Evolutionary conservation across 257 asterid species (phyloP), one percentile per base, ranked within the genome.

Genomic region (Capsicum chinense): DNA sequence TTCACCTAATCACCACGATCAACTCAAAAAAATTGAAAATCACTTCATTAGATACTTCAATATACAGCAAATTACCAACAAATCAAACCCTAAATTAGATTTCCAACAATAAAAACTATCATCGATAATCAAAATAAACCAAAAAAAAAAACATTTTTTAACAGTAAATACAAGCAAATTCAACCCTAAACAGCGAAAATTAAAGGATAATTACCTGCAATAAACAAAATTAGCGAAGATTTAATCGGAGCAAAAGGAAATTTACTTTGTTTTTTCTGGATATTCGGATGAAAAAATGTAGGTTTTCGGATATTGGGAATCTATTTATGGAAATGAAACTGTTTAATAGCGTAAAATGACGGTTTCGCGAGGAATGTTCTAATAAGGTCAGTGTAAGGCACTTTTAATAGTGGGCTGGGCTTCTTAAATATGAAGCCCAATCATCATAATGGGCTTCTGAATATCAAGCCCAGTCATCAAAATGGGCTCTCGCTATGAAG

Each of bases 311-410:
- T 19, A 74, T 50, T 10, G n/a, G 21, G 50, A 6, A 50, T 74
- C 50, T 3, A 12, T 33, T 33, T 13, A 14, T 26, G 33, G 33
- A 26, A 26, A 26, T 26, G 33, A 26, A 11, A 10, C 21, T 37
- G 48, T 15, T 67, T 67, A 67, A 13, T 6, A 35, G 50, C 19
- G 74, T 6, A 35, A 13, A 50, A 21, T 37, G 21, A 52, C 47
- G 15, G 19, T 13, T 76, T 76, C 47, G 63, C 62, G 62, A 76
- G 62, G 78, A 81, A 62, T 64, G 52, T 81, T 81, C 79, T 64
- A 81, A 79, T 81, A 81, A 35, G 63, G 59, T 14, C 56, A 56
- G 70, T 11, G 17, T 3, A 7, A 15, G 26, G 59, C 5, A 56
- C 14, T 39, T 5, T 37, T 4, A 3, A 47, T 19, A 39, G 14